A percentile compares a stretch with the other conserved stretches of the same genome.
Conservation (phyloP, 2,329 filamentous ascomycete genomes). For the Metarhizium humberi region DNA sequence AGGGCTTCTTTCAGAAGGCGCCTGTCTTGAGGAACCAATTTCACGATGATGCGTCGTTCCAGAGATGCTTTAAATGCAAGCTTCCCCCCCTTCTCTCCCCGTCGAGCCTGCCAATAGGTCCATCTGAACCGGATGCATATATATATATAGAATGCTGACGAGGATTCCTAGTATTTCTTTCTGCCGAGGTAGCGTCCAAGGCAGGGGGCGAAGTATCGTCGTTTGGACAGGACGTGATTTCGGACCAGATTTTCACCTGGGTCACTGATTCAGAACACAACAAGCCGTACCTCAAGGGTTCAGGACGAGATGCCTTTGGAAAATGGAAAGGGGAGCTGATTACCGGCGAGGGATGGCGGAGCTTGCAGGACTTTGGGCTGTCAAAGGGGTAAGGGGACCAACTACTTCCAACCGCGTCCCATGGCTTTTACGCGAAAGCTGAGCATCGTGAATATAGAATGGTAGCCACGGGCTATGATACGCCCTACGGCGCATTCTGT, state of each 20-base stretch:
- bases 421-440: neutral
- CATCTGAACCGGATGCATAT: no score
- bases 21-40: slow-evolving; percentile 47
- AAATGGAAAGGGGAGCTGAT: slow-evolving; percentile 48
- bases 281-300: slow-evolving; percentile 47
- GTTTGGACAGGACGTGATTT: slow-evolving; percentile 44
- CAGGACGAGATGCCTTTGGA: slow-evolving; percentile 53
- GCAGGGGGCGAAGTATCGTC: slow-evolving; percentile 34
- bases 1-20: slow-evolving; percentile 47
- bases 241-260: slow-evolving; percentile 43
- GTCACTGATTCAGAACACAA: slow-evolving; percentile 57
- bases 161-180: slow-evolving; percentile 37
- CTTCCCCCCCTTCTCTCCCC: neutral
- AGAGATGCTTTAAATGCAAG: slow-evolving; percentile 42
- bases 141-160: neutral
- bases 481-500: slow-evolving; percentile 37
- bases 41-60: slow-evolving; percentile 42
- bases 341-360: slow-evolving; percentile 57
- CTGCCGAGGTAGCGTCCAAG: slow-evolving; percentile 25
- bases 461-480: slow-evolving; percentile 51
- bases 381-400: slow-evolving; percentile 34
- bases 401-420: neutral
- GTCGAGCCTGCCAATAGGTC: no score
- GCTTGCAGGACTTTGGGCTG: slow-evolving; percentile 49
- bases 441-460: slow-evolving; percentile 26